Evolutionary conservation across 768 basidiomycete species (phyloP), one percentile per base, ranked within the genome.

Genomic region (Lactifluus piperatus): DNA sequence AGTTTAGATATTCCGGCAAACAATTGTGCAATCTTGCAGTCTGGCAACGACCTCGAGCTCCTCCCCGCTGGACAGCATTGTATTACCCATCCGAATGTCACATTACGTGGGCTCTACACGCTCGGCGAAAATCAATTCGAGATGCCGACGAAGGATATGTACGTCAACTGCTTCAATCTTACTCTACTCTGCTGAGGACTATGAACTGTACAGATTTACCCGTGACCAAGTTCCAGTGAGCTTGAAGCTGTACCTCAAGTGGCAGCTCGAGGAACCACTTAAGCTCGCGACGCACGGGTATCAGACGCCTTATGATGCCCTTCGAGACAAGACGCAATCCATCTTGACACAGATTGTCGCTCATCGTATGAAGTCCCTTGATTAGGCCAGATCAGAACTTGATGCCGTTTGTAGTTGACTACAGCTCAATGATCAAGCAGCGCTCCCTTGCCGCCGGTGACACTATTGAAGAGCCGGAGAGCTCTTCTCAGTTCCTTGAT

Each of bases 111-210:
- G 3, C 65, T 91, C 20, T 91, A 82, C 70, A 88, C 90, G 1
- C 78, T 87, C 2, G 89, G 89, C 29, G 90, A 91, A 69, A 89
- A 87, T 65, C 89, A 91, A 69, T 69, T 88, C 29, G 89, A 91
- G 69, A 86, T 91, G 85, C 88, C 89, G 3, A 91, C 88, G 8
- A 91, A 91, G 71, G 88, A 90, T 64, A 90, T 90, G 86, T 86
- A 65, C 65, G 85, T 72, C 13, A 26, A 30, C 39, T 47, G 13
- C 22, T 9, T 26, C 46, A 1, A 34, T 22, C 18, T 4, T 10
- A 32, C 3, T 29, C 20, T 7, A n/a, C 11, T 5, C 37, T 45
- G 20, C 32, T 45, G 14, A 43, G 9, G 47, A 29, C 8, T 49
- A 51, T 45, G 8, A 47, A 11, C 49, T 7, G 7, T 4, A 5